Evolutionary conservation across 106 monocot genomes (phyloP), one percentile per base, ranked within the genome.

Genomic region (Dendrobium huoshanense): DNA sequence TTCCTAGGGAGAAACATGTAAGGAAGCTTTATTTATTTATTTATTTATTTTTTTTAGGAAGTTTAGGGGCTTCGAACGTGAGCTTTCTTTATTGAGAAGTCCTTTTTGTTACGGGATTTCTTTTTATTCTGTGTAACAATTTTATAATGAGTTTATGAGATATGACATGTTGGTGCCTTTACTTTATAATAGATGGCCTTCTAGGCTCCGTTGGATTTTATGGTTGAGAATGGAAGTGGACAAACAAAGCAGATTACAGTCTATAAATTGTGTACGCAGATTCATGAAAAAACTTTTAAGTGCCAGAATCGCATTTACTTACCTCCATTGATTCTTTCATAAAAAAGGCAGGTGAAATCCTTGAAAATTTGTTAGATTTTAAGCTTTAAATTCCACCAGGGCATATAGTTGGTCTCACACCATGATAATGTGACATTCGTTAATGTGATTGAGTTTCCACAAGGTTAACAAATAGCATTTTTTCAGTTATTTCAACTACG

Each of bases 1-100:
- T 95, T 61, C 93, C 95, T 29, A 83, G 93, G 58, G 93, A 93
- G 86, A 95, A 93, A 78, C 95, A 89, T 84, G 92, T 95, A 89
- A 83, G 83, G 73, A 18, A 0, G 24, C 76, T 76, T 29, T 41
- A 20, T 48, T 48, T 51, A 22, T 5, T 76, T n/a, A n/a, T n/a
- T n/a, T n/a, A n/a, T n/a, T n/a, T n/a, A n/a, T n/a, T n/a, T n/a
- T n/a, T n/a, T n/a, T n/a, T n/a, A n/a, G n/a, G n/a, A n/a, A n/a
- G n/a, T n/a, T n/a, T n/a, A n/a, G n/a, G n/a, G n/a, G n/a, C n/a
- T n/a, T n/a, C n/a, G n/a, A n/a, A n/a, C n/a, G n/a, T n/a, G n/a
- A 0, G 24, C 76, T 76, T 29, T 41, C 41, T 48, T 48, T 51
- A 22, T 5, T 76, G 18, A 49, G 3, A 9, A 74, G 29, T 44